Conservation (phyloP, 2,329 filamentous ascomycete species). For the Colletotrichum salicis region DNA sequence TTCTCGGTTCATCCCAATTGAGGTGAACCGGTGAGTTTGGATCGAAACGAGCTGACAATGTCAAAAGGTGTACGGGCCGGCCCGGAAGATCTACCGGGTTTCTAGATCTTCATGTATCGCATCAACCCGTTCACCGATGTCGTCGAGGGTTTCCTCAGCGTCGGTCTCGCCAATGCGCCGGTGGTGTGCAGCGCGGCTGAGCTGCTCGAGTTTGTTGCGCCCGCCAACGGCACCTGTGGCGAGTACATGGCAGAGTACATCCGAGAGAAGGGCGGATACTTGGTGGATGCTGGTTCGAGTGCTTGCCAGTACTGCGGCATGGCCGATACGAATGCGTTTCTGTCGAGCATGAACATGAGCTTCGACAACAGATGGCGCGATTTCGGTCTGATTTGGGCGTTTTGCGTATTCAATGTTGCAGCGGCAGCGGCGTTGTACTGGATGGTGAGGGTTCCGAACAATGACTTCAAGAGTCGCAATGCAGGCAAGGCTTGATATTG, state of each 20-base stretch:
- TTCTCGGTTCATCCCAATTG: no score
- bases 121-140: conserved; percentile 77
- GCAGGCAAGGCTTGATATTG: not conserved
- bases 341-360: conserved; percentile 52
- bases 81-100: conserved; percentile 67
- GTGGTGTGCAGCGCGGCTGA: conserved; percentile 48
- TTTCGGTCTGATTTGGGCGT: conserved; percentile 64
- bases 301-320: conserved; percentile 57
- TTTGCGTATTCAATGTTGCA: conserved; percentile 60
- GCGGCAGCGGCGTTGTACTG: conserved; percentile 61
- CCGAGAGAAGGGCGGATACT: conserved; percentile 55
- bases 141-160: conserved; percentile 66
- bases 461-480: conserved; percentile 24
- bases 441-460: conserved; percentile 48
- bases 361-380: conserved; percentile 65
- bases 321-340: conserved; percentile 49
- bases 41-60: not conserved
- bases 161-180: conserved; percentile 37
- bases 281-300: conserved; percentile 55
- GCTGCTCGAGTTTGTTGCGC: conserved; percentile 64
- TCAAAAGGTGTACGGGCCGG: conserved; percentile 66
- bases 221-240: conserved; percentile 55
- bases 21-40: no score
- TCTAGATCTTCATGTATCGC: conserved; percentile 80
- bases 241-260: conserved; percentile 61